Base-by-base conservation (phyloP, 202 grass and related monocot genomes). In the Saccharum hybrid region DNA sequence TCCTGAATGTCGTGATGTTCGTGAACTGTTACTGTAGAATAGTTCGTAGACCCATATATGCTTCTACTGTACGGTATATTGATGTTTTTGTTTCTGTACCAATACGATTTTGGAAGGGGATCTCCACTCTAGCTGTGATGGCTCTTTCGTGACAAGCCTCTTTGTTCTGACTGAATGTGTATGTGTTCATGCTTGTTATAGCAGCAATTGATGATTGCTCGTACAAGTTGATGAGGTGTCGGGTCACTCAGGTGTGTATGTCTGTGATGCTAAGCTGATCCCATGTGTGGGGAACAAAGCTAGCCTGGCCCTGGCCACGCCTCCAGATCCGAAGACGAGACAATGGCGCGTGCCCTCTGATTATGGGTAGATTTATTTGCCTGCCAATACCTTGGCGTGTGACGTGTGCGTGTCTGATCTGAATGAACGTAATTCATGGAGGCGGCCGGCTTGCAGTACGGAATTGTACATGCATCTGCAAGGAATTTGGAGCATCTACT, bases 1-100 rank as follows among this genome's bases (percentile, higher is more conserved):
- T 83, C 92, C 43, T 87, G 64, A 88, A 81, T 31, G 37, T 36
- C 18, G 5, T 21, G 37, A 2, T 74, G 4, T 46, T 75, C 15
- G 8, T 19, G 10, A 43, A 72, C 26, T 61, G 72, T 36, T 78
- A 7, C 2, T 22, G 33, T 59, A 75, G 42, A 72, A 61, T 63
- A 49, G 72, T 71, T 63, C 33, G 18, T 76, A 7, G 2, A 31
- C 45, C 40, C 23, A 12, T 26, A 10, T 4, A 34, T 5, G 12
- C 34, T 69, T 39, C 72, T 64, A 26, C 26, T 26, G 26, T 26
- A 26, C 0, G 60, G 22, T 28, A 4, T 12, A 9, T 63, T 63
- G 60, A 12, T 28, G 51, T 56, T 56, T 54, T 57, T n/a, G 54
- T 63, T 61, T 30, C 9, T 63, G 4, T 0, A 63, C 23, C 60